These are phyloP conservation scores for Rhododendron ferrugineum DNA, from an alignment of 148 eudicot genomes.

Conservation along the genomic window DNA sequence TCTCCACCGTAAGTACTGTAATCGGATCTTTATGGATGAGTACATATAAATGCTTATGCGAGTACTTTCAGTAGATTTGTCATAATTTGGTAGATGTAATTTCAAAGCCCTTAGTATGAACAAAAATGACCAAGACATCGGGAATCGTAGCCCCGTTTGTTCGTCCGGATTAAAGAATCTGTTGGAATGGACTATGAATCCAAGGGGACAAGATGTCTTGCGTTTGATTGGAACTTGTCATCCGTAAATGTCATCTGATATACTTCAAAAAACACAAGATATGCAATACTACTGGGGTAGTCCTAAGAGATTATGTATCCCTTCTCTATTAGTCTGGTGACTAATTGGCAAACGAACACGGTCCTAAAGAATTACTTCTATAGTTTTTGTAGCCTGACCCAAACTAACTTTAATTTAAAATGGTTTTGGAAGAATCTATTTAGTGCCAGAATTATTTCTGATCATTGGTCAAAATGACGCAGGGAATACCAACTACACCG, in stretches of 20 bases:
- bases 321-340: not conserved
- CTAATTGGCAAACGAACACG: not conserved
- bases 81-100: not conserved
- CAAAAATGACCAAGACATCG: not conserved
- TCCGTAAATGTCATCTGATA: not conserved
- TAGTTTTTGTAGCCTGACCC: not conserved
- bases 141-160: not conserved
- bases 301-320: not conserved
- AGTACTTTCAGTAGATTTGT: not conserved
- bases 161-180: not conserved
- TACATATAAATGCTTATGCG: not conserved
- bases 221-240: not conserved
- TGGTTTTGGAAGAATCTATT: not conserved
- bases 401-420: not conserved
- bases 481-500: constrained; percentile 77
- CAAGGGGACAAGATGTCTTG: not conserved
- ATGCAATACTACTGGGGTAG: not conserved
- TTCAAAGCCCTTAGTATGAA: not conserved
- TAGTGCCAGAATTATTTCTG: not conserved
- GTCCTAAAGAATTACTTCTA: not conserved
- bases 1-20: not conserved
- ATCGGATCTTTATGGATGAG: not conserved
- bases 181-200: not conserved
- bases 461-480: constrained; percentile 20
- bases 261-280: not conserved